A percentile compares a stretch with the other conserved stretches of the same genome.
These are phyloP conservation scores for Heliosperma pusillum DNA, from an alignment of 148 eudicot genomes.

Conservation along the genomic window DNA sequence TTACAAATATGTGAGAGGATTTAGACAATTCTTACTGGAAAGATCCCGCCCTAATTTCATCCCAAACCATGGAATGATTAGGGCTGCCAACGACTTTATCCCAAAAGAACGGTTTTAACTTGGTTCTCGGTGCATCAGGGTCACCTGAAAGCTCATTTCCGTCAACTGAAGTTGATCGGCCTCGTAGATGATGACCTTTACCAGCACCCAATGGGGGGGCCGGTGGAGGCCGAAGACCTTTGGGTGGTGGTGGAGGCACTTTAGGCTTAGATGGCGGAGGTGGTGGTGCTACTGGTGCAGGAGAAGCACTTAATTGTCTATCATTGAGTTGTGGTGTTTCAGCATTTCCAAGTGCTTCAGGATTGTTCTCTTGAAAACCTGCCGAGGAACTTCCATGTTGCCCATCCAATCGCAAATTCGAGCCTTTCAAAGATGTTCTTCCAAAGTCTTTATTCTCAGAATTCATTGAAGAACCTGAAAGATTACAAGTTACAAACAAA, in stretches of 20 bases:
- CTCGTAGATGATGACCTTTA: slow-evolving; percentile 39
- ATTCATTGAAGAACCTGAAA: slow-evolving; percentile 45
- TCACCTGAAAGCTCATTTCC: slow-evolving; percentile 29
- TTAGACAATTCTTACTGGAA: slow-evolving; percentile 40
- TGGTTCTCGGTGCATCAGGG: slow-evolving; percentile 40
- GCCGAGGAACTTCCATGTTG: slow-evolving; percentile 2
- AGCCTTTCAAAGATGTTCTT: slow-evolving; percentile 22
- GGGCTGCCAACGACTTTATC: slow-evolving; percentile 62
- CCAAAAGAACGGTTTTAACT: slow-evolving; percentile 68
- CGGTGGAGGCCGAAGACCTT: slow-evolving; percentile 56
- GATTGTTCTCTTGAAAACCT: slow-evolving; percentile 21
- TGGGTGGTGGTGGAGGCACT: slow-evolving; percentile 67
- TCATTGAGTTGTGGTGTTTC: slow-evolving; percentile 17
- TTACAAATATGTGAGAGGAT: background rate
- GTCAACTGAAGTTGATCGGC: slow-evolving; percentile 33
- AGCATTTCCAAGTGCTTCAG: slow-evolving; percentile 18
- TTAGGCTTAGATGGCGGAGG: slow-evolving; percentile 57
- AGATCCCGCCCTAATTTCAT: slow-evolving; percentile 55
- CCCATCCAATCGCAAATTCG: slow-evolving; percentile 8
- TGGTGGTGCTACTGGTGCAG: slow-evolving; percentile 37
- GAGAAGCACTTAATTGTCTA: slow-evolving; percentile 40
- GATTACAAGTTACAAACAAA: background rate
- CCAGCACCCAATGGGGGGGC: slow-evolving; percentile 45
- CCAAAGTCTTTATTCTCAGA: slow-evolving; percentile 28
- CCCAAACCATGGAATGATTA: slow-evolving; percentile 72